These are phyloP conservation scores for Saccharomyces cerevisiae DNA, from an alignment of 805 yeast genomes.

Conservation along the genomic window DNA sequence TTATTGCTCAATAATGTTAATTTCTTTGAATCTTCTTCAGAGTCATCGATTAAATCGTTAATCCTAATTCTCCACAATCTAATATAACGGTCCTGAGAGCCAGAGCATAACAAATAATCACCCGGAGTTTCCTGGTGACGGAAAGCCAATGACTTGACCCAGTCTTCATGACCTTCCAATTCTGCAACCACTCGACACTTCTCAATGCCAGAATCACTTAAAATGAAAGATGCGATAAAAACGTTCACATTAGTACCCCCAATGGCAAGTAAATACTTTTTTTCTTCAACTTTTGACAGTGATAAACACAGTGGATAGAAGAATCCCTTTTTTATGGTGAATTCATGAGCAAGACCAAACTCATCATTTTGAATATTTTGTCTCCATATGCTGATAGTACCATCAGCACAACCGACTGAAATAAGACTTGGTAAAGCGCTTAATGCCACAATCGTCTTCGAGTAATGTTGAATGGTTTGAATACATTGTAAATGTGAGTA, in stretches of 20 bases:
- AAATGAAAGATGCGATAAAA: conserved; percentile 43
- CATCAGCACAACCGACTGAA: conserved; percentile 58
- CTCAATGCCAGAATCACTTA: conserved; percentile 9
- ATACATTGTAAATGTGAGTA: conserved; percentile 14
- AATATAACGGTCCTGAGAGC: conserved; percentile 88
- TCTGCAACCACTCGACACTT: conserved; percentile 38
- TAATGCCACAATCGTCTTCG: conserved; percentile 47
- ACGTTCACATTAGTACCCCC: conserved; percentile 61
- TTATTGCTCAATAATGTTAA: conserved; percentile 59
- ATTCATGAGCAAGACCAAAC: conserved; percentile 19
- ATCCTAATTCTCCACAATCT: conserved; percentile 74
- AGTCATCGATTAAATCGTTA: conserved; percentile 47
- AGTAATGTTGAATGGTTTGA: conserved; percentile 35
- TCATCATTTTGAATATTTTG: conserved; percentile 15
- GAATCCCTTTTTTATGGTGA: conserved; percentile 19
- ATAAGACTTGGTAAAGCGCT: conserved; percentile 38
- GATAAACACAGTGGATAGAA: conserved; percentile 22
- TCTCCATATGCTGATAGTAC: conserved; percentile 47
- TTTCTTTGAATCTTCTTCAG: conserved; percentile 41
- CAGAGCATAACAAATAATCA: conserved; percentile 69
- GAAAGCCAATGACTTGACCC: conserved; percentile 75
- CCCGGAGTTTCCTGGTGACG: conserved; percentile 38
- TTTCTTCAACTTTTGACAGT: conserved; percentile 16
- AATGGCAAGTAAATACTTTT: conserved; percentile 46
- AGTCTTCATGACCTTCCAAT: conserved; percentile 89